Evolutionary conservation across 1,139 yeast genomes (phyloP).

Genomic region (Candida sp.): DNA sequence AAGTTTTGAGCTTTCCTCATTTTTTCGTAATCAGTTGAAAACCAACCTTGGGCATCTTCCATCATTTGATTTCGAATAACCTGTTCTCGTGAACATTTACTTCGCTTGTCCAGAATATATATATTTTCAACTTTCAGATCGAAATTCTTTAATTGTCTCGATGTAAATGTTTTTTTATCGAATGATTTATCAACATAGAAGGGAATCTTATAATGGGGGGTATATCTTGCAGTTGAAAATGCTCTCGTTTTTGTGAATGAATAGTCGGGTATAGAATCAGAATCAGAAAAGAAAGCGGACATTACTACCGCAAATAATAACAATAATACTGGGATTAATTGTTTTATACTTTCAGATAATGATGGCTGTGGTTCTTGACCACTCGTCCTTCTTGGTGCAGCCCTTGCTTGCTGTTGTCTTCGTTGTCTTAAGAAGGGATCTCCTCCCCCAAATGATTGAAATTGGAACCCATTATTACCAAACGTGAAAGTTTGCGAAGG

Average conservation of each 20-base stretch:
- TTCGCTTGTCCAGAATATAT: conserved; percentile 53
- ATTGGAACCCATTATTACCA: conserved; percentile 48
- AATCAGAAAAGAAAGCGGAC: conserved; percentile 46
- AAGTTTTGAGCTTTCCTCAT: conserved; percentile 48
- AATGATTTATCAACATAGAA: conserved; percentile 60
- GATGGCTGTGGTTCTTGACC: conserved; percentile 18
- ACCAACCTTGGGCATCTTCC: conserved; percentile 82
- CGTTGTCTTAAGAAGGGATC: conserved; percentile 32
- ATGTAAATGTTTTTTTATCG: conserved; percentile 32
- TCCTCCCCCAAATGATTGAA: conserved; percentile 50
- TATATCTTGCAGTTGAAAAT: conserved; percentile 44
- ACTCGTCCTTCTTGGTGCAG: conserved; percentile 20
- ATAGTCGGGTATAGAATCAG: conserved; percentile 43
- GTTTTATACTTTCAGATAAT: conserved; percentile 41
- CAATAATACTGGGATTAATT: conserved; percentile 54
- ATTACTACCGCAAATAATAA: conserved; percentile 57
- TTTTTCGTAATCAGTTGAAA: conserved; percentile 61
- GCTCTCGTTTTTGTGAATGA: conserved; percentile 41
- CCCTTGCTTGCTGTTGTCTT: conserved; percentile 11
- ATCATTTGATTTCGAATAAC: conserved; percentile 55
- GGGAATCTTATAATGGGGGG: conserved; percentile 61
- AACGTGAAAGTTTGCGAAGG: conserved; percentile 34
- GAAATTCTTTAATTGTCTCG: conserved; percentile 46
- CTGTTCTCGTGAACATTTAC: conserved; percentile 63
- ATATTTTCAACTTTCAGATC: conserved; percentile 65